These are phyloP conservation scores for Parasarocladium wereldwijsianum DNA, from an alignment of 2,329 filamentous ascomycete genomes.

Conservation along the genomic window DNA sequence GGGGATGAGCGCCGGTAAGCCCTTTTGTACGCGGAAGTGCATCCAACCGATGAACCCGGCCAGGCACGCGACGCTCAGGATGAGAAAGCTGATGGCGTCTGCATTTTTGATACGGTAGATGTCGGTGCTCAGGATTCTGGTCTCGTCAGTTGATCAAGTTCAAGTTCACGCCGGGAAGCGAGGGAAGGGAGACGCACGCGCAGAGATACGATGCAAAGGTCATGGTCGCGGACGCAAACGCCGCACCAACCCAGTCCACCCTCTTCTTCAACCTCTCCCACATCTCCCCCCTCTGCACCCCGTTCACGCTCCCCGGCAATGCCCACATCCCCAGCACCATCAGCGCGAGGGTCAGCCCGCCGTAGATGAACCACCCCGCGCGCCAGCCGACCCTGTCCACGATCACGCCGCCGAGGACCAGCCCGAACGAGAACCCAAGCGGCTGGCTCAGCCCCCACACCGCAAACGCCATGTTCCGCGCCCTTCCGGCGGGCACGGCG, in stretches of 20 bases:
- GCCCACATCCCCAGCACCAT: conserved; percentile 20
- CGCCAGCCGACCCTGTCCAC: conserved; percentile 32
- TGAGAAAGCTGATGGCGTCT: conserved; percentile 28
- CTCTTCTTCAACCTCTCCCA: conserved; percentile 16
- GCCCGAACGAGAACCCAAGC: conserved; percentile 32
- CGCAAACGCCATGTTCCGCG: conserved; percentile 25
- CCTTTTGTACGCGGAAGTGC: conserved; percentile 26
- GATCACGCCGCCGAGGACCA: conserved; percentile 33
- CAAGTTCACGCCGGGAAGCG: not conserved
- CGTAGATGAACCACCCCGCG: conserved; percentile 26
- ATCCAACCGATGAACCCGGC: conserved; percentile 40
- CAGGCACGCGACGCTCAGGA: conserved; percentile 24
- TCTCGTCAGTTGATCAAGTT: conserved; percentile 2
- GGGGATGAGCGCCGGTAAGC: conserved; percentile 28
- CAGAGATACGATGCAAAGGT: conserved; percentile 37
- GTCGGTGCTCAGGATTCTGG: conserved; percentile 21
- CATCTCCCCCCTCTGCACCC: conserved; percentile 9
- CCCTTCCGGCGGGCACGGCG: conserved; percentile 15
- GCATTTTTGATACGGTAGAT: conserved; percentile 25
- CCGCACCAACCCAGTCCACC: conserved; percentile 39
- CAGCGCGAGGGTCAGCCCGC: conserved; percentile 18
- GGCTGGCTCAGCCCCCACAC: conserved; percentile 30
- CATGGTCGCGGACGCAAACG: conserved; percentile 29
- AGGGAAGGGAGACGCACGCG: conserved; percentile 23
- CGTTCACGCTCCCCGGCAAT: conserved; percentile 12